Base-by-base conservation (phyloP, 306 rosid genomes). In the Vigna radiata region DNA sequence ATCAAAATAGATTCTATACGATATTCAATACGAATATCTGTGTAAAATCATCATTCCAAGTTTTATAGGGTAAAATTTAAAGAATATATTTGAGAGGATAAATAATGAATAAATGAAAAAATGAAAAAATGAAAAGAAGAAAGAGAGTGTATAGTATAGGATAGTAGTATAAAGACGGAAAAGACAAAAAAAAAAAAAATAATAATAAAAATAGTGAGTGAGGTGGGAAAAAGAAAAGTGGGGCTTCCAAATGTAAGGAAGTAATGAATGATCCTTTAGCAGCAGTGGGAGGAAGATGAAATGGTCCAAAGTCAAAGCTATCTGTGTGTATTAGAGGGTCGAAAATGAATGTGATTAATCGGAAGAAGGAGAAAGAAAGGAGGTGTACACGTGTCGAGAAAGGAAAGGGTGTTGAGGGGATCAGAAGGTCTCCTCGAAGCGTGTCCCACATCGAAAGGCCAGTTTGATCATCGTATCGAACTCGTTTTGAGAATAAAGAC, bases 381-480 rank as follows among this genome's bases (percentile, higher is more conserved):
- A 33, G 7, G 7, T 33, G 9, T 4, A 3, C 70, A 85, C 86
- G 88, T 91, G 93, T 49, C 81, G 16, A 2, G 0, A 1, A 3
- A 18, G 1, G 15, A 46, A 76, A 33, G 63, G 18, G 1, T 15
- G n/a, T 39, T 11, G 12, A 73, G 4, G 2, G 10, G 48, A 55
- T 73, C 60, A 23, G 44, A 61, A 59, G 27, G 85, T 61, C 60
- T 31, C 27, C 15, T 46, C 11, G 25, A 12, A n/a, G 4, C 23
- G 85, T 76, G 36, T 80, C 89, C 70, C 70, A 4, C 77, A 29
- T 8, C n/a, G 21, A 54, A 63, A 50, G 73, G 41, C 18, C 31
- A 23, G 21, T 19, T 80, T 70, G 77, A 84, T 87, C 85, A 76
- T 89, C 88, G 89, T 83, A 84, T 46, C 80, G 70, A 82, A 76